phyloP scores from a whole-genome alignment of 768 basidiomycete genomes.

The Suillus lakei region DNA sequence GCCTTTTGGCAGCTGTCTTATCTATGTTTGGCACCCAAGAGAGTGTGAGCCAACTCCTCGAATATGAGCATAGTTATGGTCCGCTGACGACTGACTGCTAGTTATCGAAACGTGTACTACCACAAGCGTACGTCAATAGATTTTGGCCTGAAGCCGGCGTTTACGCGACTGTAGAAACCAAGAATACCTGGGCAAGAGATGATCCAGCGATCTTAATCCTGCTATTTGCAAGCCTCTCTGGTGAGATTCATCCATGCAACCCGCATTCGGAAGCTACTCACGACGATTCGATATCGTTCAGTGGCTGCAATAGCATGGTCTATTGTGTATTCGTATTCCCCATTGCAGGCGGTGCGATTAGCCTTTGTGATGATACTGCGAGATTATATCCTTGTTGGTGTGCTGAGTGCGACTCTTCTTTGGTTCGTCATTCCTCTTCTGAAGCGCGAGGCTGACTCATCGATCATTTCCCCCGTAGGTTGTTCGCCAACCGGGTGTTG shows the following conservation, averaged over 20 bases:
- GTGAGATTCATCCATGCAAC: slow-evolving; percentile 41
- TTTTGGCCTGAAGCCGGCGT: background rate
- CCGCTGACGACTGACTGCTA: slow-evolving; percentile 35
- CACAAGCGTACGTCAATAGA: slow-evolving; percentile 72
- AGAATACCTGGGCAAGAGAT: slow-evolving; percentile 98
- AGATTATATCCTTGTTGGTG: slow-evolving; percentile 83
- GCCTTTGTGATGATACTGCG: slow-evolving; percentile 85
- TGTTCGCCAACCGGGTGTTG: slow-evolving; percentile 73
- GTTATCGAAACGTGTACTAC: slow-evolving; percentile 96
- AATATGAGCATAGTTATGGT: background rate
- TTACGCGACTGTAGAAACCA: slow-evolving; percentile 71
- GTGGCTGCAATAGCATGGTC: slow-evolving; percentile 89
- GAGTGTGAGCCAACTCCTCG: slow-evolving; percentile 67
- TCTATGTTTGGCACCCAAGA: slow-evolving; percentile 86
- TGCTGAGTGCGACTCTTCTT: slow-evolving; percentile 73
- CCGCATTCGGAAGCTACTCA: background rate
- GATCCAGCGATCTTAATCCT: slow-evolving; percentile 95
- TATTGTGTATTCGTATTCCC: slow-evolving; percentile 72
- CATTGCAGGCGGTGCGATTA: slow-evolving; percentile 60
- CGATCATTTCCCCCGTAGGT: slow-evolving; percentile 45
- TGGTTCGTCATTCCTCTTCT: slow-evolving; percentile 54
- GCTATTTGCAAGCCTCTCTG: slow-evolving; percentile 75
- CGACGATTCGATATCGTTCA: slow-evolving; percentile 31
- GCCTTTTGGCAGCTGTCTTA: slow-evolving; percentile 97
- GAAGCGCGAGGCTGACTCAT: slow-evolving; percentile 20